These are phyloP conservation scores for Pythium grandisporangium DNA, from an alignment of 352 stramenopile species.

Conservation along the genomic window DNA sequence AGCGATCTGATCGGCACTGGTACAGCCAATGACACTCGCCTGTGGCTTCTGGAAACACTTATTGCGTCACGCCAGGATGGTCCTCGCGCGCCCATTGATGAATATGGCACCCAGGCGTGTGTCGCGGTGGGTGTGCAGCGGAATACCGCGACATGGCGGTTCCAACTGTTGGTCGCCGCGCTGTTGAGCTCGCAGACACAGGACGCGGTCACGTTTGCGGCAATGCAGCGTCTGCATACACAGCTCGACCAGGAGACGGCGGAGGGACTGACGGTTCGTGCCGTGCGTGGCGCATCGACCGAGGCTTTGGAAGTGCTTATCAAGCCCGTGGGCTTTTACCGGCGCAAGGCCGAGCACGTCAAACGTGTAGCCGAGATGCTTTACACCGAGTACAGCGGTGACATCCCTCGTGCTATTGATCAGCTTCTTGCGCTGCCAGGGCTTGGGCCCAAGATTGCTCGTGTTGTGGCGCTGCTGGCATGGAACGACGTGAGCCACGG, in stretches of 20 bases:
- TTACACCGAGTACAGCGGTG: conserved; percentile 17
- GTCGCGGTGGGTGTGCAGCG: conserved; percentile 11
- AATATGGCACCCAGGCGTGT: conserved; percentile 60
- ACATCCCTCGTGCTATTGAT: conserved; percentile 37
- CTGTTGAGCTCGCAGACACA: conserved; percentile 70
- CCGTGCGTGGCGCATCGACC: conserved; percentile 19
- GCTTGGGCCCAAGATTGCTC: conserved; percentile 67
- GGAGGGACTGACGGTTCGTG: conserved; percentile 40
- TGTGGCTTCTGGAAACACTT: conserved; percentile 29
- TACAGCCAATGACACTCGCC: conserved; percentile 8
- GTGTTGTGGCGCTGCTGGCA: conserved; percentile 48
- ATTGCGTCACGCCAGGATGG: conserved; percentile 21
- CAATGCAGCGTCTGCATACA: conserved; percentile 57
- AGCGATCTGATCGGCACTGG: too few relatives aligned
- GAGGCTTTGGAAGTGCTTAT: conserved; percentile 34
- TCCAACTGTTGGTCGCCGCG: conserved; percentile 54
- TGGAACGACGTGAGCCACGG: conserved; percentile 48
- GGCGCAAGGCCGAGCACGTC: conserved; percentile 59
- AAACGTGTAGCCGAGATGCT: conserved; percentile 38
- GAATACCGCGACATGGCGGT: conserved; percentile 17
- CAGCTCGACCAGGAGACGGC: conserved; percentile 8
- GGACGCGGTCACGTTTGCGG: conserved; percentile 52
- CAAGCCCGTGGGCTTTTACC: conserved; percentile 66
- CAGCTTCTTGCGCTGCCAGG: conserved; percentile 43
- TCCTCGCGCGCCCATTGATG: conserved; percentile 39